Base-by-base conservation (phyloP, 495 filamentous ascomycete species). In the Xeromyces bisporus region DNA sequence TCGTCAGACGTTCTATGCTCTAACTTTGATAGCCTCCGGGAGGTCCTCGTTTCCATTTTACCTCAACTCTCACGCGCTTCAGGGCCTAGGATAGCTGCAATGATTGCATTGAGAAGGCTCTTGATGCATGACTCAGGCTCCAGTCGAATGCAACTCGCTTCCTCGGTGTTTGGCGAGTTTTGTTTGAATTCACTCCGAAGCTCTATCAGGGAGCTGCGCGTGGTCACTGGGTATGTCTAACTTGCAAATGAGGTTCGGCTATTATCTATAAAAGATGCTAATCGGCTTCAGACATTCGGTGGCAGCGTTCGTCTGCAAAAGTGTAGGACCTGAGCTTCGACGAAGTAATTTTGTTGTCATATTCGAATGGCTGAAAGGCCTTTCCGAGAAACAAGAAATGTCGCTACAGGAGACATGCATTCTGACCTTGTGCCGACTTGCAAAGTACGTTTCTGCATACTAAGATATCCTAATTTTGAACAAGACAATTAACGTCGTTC, bases 371-470 rank as follows among this genome's bases (percentile, higher is more conserved):
- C 60, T 96, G 9, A 72, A 70, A 30, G 67, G 54, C 2, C 58
- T 89, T 3, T 79, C 79, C 0, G 73, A 80, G 7, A 71, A 67
- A 32, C 64, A 72, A 18, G 59, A 67, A 6, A 52, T 67, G 4
- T 56, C 70, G 31, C 46, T 81, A 11, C 76, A 85, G 35, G 89
- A 96, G 47, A 82, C 83, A 10, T 78, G 78, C 37, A 74, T 97
- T 24, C 50, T 89, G 39, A 80, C 83, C 11, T 79, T 85, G 63
- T 80, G 77, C 25, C 75, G 80, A 41, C 66, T 93, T 31, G 85
- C 77, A 39, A 67, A 64, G 66, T 76, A 60, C 40, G 50, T 40
- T 18, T 2, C 18, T 10, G 26, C 20, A 23, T 34, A 23, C 17
- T n/a, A 15, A 9, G 8, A 15, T 21, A 37, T 33, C 12, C 26